Evolutionary conservation across 2,329 filamentous ascomycete genomes (phyloP).

Genomic region (Colletotrichum eremochloae): DNA sequence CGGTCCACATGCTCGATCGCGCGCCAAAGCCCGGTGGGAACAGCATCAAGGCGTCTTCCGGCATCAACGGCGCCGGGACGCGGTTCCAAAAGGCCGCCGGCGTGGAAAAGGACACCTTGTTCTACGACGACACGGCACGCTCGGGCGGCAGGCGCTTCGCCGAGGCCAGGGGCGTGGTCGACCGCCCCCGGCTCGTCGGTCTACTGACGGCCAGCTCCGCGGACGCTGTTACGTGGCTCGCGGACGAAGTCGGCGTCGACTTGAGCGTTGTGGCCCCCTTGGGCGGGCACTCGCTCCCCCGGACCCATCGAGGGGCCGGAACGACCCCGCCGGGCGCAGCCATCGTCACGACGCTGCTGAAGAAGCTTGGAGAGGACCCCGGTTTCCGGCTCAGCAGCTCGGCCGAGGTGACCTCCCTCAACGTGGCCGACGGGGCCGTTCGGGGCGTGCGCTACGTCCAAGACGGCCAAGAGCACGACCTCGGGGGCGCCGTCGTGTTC

Average conservation of each 20-base stretch:
- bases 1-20: constrained; percentile 71
- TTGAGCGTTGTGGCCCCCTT: constrained; percentile 69
- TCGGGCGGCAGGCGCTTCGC: constrained; percentile 65
- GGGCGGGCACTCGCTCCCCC: constrained; percentile 68
- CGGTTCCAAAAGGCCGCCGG: constrained; percentile 62
- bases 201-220: constrained; percentile 63
- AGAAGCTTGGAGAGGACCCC: constrained; percentile 61
- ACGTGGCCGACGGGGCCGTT: constrained; percentile 54
- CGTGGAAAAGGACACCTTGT: constrained; percentile 55
- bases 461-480: constrained; percentile 52
- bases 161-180: constrained; percentile 45
- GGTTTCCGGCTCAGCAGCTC: constrained; percentile 66
- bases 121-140: constrained; percentile 68
- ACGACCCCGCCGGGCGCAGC: constrained; percentile 70
- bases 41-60: constrained; percentile 76
- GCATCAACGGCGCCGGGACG: constrained; percentile 74
- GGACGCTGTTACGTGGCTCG: constrained; percentile 68
- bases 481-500: constrained; percentile 70
- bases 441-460: constrained; percentile 65
- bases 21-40: constrained; percentile 72
- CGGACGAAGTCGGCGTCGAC: constrained; percentile 69
- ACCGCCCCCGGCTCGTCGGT: constrained; percentile 60
- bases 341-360: constrained; percentile 68
- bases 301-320: constrained; percentile 70
- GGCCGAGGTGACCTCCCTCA: constrained; percentile 66